Evolutionary conservation across 768 basidiomycete genomes (phyloP), one percentile per base, ranked within the genome.

Genomic region (Melanogaster broomeanus): DNA sequence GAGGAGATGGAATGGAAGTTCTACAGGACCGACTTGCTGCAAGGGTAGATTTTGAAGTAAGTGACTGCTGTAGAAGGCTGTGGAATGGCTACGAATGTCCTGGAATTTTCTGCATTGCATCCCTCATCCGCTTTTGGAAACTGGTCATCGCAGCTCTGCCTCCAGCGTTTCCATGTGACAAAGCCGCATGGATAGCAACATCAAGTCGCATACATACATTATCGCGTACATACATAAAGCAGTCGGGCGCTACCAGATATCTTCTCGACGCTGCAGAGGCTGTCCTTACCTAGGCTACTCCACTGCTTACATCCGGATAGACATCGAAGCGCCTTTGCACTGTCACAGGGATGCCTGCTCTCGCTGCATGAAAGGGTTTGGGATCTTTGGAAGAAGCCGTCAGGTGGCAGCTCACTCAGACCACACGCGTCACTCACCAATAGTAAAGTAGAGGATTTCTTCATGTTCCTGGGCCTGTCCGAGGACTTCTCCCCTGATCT

Each of bases 241-340:
- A n/a, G n/a, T n/a, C n/a, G n/a, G n/a, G n/a, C n/a, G n/a, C n/a
- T n/a, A n/a, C n/a, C n/a, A n/a, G 28, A 9, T 30, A 30, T 12
- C 28, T 30, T 30, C 28, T 30, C 12, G 28, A 38, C 3, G n/a
- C 25, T 11, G 28, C 22, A 19, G 12, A 12, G 10, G 28, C 28
- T 47, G 22, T 15, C 18, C 30, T 30, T 39, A 18, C 27, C 48
- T 43, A 40, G 18, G 50, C 42, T 6, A n/a, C n/a, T n/a, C 10
- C 19, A 38, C 62, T 62, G 56, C 75, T 79, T 47, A 96, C 83
- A 65, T 95, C 87, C 5, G 79, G 73, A 64, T 98, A 98, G 38
- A 97, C 91, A 71, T 96, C 95, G 63, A 96, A 97, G 45, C 95
- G 81, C 48, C 94, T 74, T 69, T 98, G 96, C 30, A 72, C 79